phyloP scores from a whole-genome alignment of 2,329 filamentous ascomycete genomes.

The Domatiomyces catenatus region DNA sequence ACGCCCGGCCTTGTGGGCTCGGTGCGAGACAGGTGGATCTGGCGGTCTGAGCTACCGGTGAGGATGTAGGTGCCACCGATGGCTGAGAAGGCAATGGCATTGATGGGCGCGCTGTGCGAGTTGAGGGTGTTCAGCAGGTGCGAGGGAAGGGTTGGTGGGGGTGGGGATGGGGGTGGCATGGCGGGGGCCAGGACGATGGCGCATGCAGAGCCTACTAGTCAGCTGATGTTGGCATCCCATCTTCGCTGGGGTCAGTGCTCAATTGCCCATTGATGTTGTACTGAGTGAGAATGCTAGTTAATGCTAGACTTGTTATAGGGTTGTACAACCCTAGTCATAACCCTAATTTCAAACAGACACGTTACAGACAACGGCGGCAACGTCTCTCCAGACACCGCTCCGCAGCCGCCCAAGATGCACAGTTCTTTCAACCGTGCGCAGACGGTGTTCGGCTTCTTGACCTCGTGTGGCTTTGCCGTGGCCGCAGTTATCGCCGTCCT shows the following conservation, averaged over 20 bases:
- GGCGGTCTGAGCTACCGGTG: constrained; percentile 71
- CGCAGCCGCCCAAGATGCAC: constrained; percentile 47
- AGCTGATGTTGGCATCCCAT: not conserved
- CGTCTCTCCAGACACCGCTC: too few relatives aligned
- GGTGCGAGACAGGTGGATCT: constrained; percentile 69
- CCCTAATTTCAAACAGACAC: too few relatives aligned
- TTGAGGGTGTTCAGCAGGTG: constrained; percentile 28
- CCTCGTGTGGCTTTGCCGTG: constrained; percentile 73
- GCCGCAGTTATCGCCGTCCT: constrained; percentile 63
- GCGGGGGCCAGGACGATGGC: not conserved
- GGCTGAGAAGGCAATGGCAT: constrained; percentile 57
- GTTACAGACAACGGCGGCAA: too few relatives aligned
- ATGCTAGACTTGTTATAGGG: too few relatives aligned
- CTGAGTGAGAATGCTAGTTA: too few relatives aligned
- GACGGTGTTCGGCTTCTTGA: constrained; percentile 96
- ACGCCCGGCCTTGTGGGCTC: constrained; percentile 15
- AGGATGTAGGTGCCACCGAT: constrained; percentile 63
- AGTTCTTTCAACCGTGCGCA: constrained; percentile 72
- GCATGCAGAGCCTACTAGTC: not conserved
- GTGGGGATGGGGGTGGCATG: constrained; percentile 4
- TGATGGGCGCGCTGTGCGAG: constrained; percentile 43
- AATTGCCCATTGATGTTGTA: too few relatives aligned
- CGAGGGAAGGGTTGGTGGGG: constrained; percentile 23
- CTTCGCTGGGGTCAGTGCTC: too few relatives aligned
- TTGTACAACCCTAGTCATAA: too few relatives aligned